Evolutionary conservation across 495 filamentous ascomycete species (phyloP).

Genomic region (Talaromyces liani): DNA sequence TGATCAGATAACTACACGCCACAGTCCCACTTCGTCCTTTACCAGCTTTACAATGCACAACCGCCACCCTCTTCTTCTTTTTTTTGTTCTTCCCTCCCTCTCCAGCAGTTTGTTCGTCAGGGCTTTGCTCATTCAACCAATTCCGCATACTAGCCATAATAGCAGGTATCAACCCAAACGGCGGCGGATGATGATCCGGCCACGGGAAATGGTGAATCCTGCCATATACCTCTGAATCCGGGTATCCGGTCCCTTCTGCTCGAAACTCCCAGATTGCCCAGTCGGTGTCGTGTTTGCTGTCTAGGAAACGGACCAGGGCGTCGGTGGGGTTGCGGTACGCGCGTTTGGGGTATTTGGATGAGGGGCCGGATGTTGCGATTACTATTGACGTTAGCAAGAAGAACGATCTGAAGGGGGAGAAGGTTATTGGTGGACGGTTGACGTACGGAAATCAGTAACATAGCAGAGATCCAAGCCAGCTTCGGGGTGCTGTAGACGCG

Average conservation of each 20-base stretch:
- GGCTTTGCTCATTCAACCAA: slow-evolving; percentile 60
- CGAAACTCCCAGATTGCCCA: slow-evolving; percentile 98
- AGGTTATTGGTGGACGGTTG: too few relatives aligned
- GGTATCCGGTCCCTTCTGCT: slow-evolving; percentile 92
- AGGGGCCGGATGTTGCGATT: slow-evolving; percentile 76
- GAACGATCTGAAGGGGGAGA: too few relatives aligned
- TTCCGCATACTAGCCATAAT: slow-evolving; percentile 88
- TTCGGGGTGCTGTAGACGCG: slow-evolving; percentile 73
- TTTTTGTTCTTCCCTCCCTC: slow-evolving; percentile 7
- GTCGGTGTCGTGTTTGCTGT: slow-evolving; percentile 67
- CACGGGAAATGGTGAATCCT: slow-evolving; percentile 86
- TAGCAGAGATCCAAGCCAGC: slow-evolving; percentile 93
- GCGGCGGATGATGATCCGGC: slow-evolving; percentile 96
- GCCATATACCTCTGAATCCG: slow-evolving; percentile 76
- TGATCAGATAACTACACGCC: slow-evolving; percentile 80
- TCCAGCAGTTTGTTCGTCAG: neutral
- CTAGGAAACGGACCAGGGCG: slow-evolving; percentile 75
- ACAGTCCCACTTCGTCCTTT: slow-evolving; percentile 92
- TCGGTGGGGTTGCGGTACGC: slow-evolving; percentile 91
- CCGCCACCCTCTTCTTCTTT: slow-evolving; percentile 57
- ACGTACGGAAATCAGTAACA: slow-evolving; percentile 67
- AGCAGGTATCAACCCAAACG: slow-evolving; percentile 76
- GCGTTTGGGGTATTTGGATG: slow-evolving; percentile 76
- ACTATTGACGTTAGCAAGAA: slow-evolving; percentile 25
- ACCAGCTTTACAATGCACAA: slow-evolving; percentile 96